Base-by-base conservation (phyloP, 2,329 filamentous ascomycete species). In the Colletotrichum coccodes region DNA sequence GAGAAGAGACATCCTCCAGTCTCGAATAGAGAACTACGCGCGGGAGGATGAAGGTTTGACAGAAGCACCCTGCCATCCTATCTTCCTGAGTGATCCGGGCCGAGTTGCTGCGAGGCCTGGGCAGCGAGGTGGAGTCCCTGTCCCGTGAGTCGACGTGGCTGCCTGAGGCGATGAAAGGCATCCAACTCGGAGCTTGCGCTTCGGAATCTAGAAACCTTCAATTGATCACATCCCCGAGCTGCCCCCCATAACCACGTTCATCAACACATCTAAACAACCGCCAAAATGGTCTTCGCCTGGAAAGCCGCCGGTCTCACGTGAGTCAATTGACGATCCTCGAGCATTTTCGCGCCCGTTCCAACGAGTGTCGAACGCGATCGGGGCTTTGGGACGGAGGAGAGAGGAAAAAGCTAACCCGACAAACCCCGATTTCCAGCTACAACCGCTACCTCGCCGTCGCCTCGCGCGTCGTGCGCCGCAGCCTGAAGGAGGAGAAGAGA, bases 361-460 rank as follows among this genome's bases (percentile, higher is more conserved):
- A 57, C 30, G 5, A 40, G 34, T 12, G 18, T 28, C 40, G 38
- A 30, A 16, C 12, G 42, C 30, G 56, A 26, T 46, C 28, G n/a
- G 34, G 11, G 8, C 28, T 21, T 56, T 23, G 52, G 28, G 21
- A 36, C 21, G 34, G 38, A n/a, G 8, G 18, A 50, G 36, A 52
- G 68, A 70, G 49, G 72, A 61, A 73, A 69, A 74, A 75, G 75
- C 83, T 83, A 79, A 83, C 77, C 60, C 68, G 70, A 63, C 65
- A 38, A 72, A 42, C 61, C 61, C 64, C 66, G 65, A 50, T 69
- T 61, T 72, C 73, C 82, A 99, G 96, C 87, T 99, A 99, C 94
- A 99, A 99, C 92, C 96, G 95, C 87, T 98, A 98, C 91, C 91
- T 99, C 81, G 91, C 95, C 80, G 90, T 99, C 85, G 94, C 96